These are phyloP conservation scores for Fusarium sp. DNA, from an alignment of 2,329 filamentous ascomycete genomes.

Conservation along the genomic window DNA sequence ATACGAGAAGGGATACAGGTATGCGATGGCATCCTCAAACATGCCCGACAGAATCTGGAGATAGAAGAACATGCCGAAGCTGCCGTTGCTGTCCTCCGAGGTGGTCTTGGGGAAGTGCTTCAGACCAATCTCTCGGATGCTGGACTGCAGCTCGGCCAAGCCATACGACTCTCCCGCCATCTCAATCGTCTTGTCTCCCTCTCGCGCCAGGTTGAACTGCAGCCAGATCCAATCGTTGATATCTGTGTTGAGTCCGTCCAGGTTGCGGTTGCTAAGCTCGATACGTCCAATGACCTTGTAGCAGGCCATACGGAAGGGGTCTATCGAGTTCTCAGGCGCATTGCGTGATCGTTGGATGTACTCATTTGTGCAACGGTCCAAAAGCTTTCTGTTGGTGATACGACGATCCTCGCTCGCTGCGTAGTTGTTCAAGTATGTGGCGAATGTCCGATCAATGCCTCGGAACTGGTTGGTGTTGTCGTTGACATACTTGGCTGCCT, in stretches of 20 bases:
- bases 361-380: conserved; percentile 89
- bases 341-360: conserved; percentile 88
- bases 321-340: conserved; percentile 86
- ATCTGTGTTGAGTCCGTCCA: conserved; percentile 72
- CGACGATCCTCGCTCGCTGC: conserved; percentile 81
- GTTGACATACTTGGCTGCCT: conserved; percentile 89
- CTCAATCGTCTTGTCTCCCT: conserved; percentile 72
- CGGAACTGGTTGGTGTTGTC: conserved; percentile 84
- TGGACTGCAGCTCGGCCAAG: conserved; percentile 77
- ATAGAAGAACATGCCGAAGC: conserved; percentile 93
- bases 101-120: conserved; percentile 89
- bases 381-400: conserved; percentile 78
- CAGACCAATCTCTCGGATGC: conserved; percentile 88
- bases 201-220: conserved; percentile 76
- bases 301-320: conserved; percentile 96
- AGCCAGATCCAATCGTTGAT: conserved; percentile 80
- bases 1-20: conserved; percentile 91
- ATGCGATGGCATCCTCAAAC: conserved; percentile 93
- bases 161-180: conserved; percentile 76
- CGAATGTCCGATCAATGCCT: conserved; percentile 90
- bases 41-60: conserved; percentile 90
- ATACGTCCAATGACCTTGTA: conserved; percentile 96
- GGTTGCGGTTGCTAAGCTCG: conserved; percentile 72
- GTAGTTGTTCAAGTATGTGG: conserved; percentile 88
- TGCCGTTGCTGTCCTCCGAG: conserved; percentile 79